Conservation (phyloP, 208 protist genomes). For the Wallacemonas sp. region DNA sequence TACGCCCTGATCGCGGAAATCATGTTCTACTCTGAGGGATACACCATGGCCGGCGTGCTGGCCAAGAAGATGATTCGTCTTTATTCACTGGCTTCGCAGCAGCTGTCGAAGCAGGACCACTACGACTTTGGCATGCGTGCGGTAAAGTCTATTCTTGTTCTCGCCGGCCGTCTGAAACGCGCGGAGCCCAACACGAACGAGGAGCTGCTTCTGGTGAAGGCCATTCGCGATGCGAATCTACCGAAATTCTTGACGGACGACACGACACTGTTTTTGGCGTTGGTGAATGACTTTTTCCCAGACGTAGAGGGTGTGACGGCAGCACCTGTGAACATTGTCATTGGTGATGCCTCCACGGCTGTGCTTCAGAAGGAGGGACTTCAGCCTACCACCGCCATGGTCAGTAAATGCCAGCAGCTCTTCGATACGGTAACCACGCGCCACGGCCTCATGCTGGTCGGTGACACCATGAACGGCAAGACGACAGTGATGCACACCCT, state of each 20-base stretch:
- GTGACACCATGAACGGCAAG: slow-evolving; percentile 95
- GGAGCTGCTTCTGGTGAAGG: slow-evolving; percentile 89
- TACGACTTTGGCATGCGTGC: slow-evolving; percentile 97
- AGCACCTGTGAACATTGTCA: slow-evolving; percentile 51
- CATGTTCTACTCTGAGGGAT: slow-evolving; percentile 97
- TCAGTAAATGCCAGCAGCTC: slow-evolving; percentile 90
- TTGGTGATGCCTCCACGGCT: slow-evolving; percentile 41
- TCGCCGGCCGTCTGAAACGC: slow-evolving; percentile 91
- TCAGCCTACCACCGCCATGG: slow-evolving; percentile 74
- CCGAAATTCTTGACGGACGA: slow-evolving; percentile 94
- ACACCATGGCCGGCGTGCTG: slow-evolving; percentile 87
- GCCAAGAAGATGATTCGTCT: slow-evolving; percentile 95
- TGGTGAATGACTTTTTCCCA: slow-evolving; percentile 93
- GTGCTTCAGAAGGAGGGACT: slow-evolving; percentile 60
- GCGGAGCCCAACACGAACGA: slow-evolving; percentile 82
- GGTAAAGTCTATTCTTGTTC: slow-evolving; percentile 94
- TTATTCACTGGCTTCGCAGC: slow-evolving; percentile 92
- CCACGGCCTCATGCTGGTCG: slow-evolving; percentile 94
- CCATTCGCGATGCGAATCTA: slow-evolving; percentile 91
- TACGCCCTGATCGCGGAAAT: slow-evolving; percentile 96
- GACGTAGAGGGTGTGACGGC: slow-evolving; percentile 44
- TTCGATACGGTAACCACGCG: slow-evolving; percentile 91
- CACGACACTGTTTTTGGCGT: slow-evolving; percentile 85
- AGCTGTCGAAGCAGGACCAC: slow-evolving; percentile 96
- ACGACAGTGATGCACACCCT: slow-evolving; percentile 83